Base-by-base conservation (phyloP, 139 green algal species). In the Volvox africanus region DNA sequence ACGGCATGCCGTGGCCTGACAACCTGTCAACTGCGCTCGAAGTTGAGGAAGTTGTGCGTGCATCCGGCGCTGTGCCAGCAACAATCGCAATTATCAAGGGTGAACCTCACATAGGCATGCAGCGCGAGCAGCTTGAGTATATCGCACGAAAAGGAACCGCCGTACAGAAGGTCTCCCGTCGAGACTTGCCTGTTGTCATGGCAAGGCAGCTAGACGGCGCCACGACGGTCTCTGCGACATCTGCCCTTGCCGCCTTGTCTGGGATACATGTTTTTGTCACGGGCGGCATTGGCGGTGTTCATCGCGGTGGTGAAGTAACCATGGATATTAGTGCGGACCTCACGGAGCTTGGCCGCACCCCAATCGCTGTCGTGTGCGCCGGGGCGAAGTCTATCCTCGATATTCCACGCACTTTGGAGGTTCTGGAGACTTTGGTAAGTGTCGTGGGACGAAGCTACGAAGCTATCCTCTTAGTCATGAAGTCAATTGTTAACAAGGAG, bases 1-100 rank as follows among this genome's bases (percentile, higher is more conserved):
- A 99, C 88, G 98, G 98, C 61, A 99, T 99, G 98, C 98, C 98
- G 0, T 99, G 97, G 92, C 98, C 98, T 0, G 95, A 99, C 24
- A 99, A 99, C 92, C 88, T 99, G 16, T 37, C 95, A 21, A 99
- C 97, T 0, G 98, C 98, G 0, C 88, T 93, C 13, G 93, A 97
- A 33, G 98, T 99, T 12, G 98, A 99, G 91, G 94, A 30, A 0
- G 95, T 98, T 0, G 95, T 99, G 20, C 87, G 97, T 0, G 32
- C 90, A 11, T 28, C 95, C 55, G 97, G 96, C 36, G 97, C 97
- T 3, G 92, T 97, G 50, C 98, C 98, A 0, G 98, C 98, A 14
- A 99, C 98, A 17, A 98, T 99, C 14, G 98, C 98, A 0, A 95
- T 99, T 28, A 95, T 99, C 26, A 90, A 80, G 0, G 98, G 98